Evolutionary conservation across 2,329 filamentous ascomycete species (phyloP).

Genomic region (Ophiosphaerella korrae): DNA sequence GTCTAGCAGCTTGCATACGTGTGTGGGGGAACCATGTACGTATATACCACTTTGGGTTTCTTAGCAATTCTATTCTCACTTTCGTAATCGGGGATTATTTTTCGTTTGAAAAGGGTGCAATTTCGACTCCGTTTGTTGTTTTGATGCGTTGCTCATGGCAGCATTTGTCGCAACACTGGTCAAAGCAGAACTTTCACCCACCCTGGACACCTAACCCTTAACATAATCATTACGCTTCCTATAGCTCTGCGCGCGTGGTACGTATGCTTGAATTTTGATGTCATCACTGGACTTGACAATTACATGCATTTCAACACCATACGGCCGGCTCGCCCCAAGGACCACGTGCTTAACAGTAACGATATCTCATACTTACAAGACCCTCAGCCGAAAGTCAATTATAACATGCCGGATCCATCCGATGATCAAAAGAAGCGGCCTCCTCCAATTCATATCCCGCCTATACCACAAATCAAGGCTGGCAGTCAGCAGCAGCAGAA

Average conservation of each 20-base stretch:
- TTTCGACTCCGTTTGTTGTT: conserved; percentile 23
- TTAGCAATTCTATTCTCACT: background rate
- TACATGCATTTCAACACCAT: no score
- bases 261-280: background rate
- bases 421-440: conserved; percentile 32
- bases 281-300: background rate
- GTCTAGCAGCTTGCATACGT: no score
- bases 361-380: background rate
- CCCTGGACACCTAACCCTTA: background rate
- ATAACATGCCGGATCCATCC: conserved; percentile 20
- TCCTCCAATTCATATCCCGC: conserved; percentile 29
- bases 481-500: conserved; percentile 13
- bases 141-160: conserved; percentile 16
- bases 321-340: background rate
- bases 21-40: no score
- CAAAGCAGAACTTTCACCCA: background rate
- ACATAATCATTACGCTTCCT: background rate
- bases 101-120: background rate
- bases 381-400: background rate
- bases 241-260: background rate
- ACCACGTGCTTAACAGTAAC: background rate
- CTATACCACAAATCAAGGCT: conserved; percentile 9
- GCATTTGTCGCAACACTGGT: conserved; percentile 1
- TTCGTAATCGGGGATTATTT: background rate
- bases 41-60: no score